phyloP scores from a whole-genome alignment of 108 stramenopile genomes.

The Conticribra guillardii region DNA sequence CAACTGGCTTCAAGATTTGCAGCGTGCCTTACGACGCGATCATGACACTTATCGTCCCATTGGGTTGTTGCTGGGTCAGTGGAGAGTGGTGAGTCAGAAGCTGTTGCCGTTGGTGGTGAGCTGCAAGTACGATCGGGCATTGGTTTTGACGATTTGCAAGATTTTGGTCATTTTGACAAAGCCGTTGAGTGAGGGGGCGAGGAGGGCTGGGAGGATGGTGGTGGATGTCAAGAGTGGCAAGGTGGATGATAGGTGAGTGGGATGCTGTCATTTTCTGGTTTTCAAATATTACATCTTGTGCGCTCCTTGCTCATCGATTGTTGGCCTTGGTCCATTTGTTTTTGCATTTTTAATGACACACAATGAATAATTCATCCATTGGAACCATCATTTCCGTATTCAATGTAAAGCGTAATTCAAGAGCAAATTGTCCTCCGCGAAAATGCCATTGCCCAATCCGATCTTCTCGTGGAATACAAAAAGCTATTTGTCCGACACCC shows the following conservation, averaged over 20 bases:
- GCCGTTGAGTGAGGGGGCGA: conserved; percentile 75
- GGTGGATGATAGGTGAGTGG: conserved; percentile 46
- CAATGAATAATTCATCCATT: neutral
- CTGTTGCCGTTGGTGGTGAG: conserved; percentile 76
- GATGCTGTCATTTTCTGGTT: neutral
- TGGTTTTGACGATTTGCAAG: conserved; percentile 85
- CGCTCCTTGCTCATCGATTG: too few species aligned
- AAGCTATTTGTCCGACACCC: conserved; percentile 63
- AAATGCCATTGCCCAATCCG: conserved; percentile 81
- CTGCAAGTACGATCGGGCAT: conserved; percentile 79
- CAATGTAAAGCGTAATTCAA: conserved; percentile 45
- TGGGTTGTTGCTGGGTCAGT: conserved; percentile 73
- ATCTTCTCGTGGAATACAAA: conserved; percentile 83
- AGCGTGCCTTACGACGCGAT: conserved; percentile 84
- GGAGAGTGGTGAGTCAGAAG: conserved; percentile 85
- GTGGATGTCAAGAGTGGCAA: conserved; percentile 70
- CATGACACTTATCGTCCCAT: conserved; percentile 83
- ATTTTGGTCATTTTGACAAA: conserved; percentile 90
- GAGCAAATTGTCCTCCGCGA: conserved; percentile 82
- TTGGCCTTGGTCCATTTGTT: too few species aligned
- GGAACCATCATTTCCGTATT: too few species aligned
- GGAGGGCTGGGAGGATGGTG: conserved; percentile 67
- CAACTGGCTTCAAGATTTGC: conserved; percentile 89
- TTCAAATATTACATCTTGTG: conserved; percentile 8
- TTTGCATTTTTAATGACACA: too few species aligned